These are phyloP conservation scores for Isoetes taiwanensis DNA, from an alignment of 75 land plant genomes.

Conservation along the genomic window DNA sequence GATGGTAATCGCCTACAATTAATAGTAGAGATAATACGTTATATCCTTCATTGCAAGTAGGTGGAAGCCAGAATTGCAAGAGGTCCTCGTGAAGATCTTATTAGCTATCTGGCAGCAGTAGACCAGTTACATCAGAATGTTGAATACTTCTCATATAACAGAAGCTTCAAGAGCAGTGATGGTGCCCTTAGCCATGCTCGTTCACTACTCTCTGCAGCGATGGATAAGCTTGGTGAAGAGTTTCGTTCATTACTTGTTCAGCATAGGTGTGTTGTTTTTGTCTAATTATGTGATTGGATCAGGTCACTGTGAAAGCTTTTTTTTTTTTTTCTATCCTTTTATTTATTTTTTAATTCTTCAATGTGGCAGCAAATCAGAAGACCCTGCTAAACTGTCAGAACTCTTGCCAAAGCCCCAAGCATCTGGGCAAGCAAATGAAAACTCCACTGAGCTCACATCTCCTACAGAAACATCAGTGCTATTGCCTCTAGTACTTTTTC, in stretches of 20 bases:
- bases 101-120: slow-evolving; percentile 14
- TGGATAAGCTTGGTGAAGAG: slow-evolving; percentile 13
- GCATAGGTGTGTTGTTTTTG: slow-evolving; percentile 8
- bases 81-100: slow-evolving; percentile 14
- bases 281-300: background rate
- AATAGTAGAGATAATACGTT: background rate
- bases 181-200: background rate
- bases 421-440: background rate
- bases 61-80: slow-evolving; percentile 9
- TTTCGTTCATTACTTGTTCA: slow-evolving; percentile 6
- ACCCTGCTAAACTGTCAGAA: slow-evolving; percentile 11
- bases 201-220: slow-evolving; percentile 13
- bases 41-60: background rate
- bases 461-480: no score
- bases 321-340: background rate
- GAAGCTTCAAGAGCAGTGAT: slow-evolving; percentile 3
- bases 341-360: background rate
- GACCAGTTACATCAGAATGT: slow-evolving; percentile 7
- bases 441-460: background rate
- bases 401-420: slow-evolving; percentile 7
- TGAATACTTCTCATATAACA: slow-evolving; percentile 7
- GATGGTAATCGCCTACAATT: background rate
- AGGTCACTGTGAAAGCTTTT: background rate
- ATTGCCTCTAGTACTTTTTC: background rate
- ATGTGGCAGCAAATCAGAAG: slow-evolving; percentile 13